phyloP scores from a whole-genome alignment of 2,329 filamentous ascomycete genomes.

The Fusarium napiforme region DNA sequence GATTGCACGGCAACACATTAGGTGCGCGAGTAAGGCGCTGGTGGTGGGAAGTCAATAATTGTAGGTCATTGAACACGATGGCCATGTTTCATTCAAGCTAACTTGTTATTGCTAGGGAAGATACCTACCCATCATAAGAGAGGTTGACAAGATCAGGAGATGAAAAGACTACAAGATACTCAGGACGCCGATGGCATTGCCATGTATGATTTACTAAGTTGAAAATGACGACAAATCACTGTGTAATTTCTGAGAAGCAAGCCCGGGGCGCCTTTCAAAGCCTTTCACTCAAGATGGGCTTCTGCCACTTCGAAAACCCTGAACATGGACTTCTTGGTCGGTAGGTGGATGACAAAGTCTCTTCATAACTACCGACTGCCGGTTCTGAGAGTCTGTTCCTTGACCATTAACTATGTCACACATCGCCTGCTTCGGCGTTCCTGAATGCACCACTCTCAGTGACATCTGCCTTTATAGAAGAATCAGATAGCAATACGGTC shows the following conservation, averaged over 20 bases:
- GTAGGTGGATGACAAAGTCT: neutral
- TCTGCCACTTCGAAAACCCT: neutral
- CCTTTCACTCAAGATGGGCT: neutral
- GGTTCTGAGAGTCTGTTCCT: neutral
- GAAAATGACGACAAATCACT: neutral
- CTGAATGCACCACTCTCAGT: neutral
- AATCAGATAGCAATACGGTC: neutral
- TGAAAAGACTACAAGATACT: neutral
- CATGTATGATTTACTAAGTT: neutral
- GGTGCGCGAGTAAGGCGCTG: conserved; percentile 85
- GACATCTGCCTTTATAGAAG: neutral
- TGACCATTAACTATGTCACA: neutral
- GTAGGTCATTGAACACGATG: neutral
- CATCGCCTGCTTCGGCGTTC: neutral
- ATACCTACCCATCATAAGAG: conserved; percentile 60
- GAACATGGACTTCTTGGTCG: neutral
- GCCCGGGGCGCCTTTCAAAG: neutral
- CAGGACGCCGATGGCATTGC: neutral
- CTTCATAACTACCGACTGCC: neutral
- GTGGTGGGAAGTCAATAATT: conserved; percentile 97
- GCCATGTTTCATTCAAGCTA: neutral
- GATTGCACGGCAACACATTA: conserved; percentile 78
- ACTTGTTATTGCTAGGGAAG: conserved; percentile 59
- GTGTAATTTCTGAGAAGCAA: neutral
- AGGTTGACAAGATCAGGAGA: neutral